Evolutionary conservation across 129 eudicot genomes (phyloP).

Genomic region (Kitagawia praeruptora): DNA sequence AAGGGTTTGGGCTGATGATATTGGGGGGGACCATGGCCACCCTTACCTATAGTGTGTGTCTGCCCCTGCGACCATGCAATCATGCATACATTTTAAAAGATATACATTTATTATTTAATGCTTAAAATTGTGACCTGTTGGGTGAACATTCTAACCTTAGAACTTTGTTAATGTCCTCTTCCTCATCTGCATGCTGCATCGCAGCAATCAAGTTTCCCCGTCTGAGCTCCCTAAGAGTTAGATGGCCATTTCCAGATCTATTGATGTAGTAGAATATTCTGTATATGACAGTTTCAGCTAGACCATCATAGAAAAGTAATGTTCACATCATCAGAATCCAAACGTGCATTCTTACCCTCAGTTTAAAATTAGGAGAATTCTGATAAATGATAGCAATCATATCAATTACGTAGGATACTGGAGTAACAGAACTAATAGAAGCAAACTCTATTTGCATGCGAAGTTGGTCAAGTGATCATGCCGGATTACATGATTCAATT

Average conservation of each 20-base stretch:
- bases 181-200: conserved; percentile 69
- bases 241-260: conserved; percentile 55
- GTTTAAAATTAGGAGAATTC: neutral
- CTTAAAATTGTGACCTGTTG: neutral
- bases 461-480: neutral
- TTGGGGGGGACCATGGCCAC: no score
- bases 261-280: conserved; percentile 64
- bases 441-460: neutral
- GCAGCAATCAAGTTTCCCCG: conserved; percentile 50
- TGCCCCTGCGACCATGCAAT: neutral
- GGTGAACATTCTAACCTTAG: conserved; percentile 28
- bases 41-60: no score
- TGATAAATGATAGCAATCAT: neutral
- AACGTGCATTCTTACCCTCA: neutral
- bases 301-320: conserved; percentile 13
- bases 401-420: neutral
- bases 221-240: conserved; percentile 59
- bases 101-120: neutral
- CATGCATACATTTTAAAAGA: neutral
- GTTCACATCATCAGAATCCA: conserved; percentile 12
- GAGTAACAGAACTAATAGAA: neutral
- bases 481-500: neutral
- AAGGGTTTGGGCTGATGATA: no score
- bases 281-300: conserved; percentile 78
- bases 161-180: conserved; percentile 72